A percentile compares a stretch with the other conserved stretches of the same genome.
Evolutionary conservation across 2,329 filamentous ascomycete species (phyloP).

Genomic region (Pyricularia sp.): DNA sequence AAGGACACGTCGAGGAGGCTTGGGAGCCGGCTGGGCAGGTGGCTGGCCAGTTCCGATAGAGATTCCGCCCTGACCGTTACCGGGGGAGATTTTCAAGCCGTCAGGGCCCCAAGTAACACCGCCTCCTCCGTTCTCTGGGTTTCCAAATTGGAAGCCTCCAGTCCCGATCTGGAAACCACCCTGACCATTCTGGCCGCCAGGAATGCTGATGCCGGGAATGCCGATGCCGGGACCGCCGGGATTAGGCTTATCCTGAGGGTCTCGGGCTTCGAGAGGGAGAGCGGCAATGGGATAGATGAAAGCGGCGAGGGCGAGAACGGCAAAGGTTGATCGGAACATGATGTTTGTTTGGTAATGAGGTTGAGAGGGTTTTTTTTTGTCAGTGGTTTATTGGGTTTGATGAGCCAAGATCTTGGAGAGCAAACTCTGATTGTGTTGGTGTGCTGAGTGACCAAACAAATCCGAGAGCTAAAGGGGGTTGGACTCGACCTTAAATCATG

Average conservation of each 20-base stretch:
- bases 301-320: not conserved
- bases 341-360: not conserved
- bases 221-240: not conserved
- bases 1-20: not conserved
- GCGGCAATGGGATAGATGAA: too few relatives aligned
- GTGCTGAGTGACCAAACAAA: not conserved
- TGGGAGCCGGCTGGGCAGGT: not conserved
- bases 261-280: not conserved
- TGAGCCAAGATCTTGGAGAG: not conserved
- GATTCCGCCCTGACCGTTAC: not conserved
- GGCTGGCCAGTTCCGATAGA: not conserved
- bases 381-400: not conserved
- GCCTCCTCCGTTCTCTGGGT: too few relatives aligned
- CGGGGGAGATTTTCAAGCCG: not conserved
- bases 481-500: not conserved
- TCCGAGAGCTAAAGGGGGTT: not conserved
- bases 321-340: not conserved
- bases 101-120: not conserved
- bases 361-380: not conserved
- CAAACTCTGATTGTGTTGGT: not conserved
- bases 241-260: not conserved
- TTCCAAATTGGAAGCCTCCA: not conserved
- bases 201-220: not conserved
- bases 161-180: not conserved
- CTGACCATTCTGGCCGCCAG: too few relatives aligned